Evolutionary conservation across 257 asterid genomes (phyloP).

Genomic region (Solanum arcanum): DNA sequence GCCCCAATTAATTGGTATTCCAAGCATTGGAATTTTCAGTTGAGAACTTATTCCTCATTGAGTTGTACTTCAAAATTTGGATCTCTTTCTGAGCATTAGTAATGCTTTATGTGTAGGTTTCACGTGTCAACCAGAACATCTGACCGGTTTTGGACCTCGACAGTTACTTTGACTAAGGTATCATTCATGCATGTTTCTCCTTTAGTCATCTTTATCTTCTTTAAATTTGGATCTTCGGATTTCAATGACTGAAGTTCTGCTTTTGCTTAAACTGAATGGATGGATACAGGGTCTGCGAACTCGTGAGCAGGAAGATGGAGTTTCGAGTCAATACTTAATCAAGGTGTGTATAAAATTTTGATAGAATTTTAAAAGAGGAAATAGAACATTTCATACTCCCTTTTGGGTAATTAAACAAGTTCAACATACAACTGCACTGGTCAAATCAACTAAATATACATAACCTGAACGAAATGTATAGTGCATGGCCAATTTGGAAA

Average conservation of each 20-base stretch:
- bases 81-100: neutral
- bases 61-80: neutral
- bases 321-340: conserved; percentile 76
- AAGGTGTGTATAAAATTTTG: conserved; percentile 33
- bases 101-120: conserved; percentile 40
- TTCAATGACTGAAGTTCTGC: neutral
- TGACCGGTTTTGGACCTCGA: conserved; percentile 47
- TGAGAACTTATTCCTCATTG: neutral
- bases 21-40: neutral
- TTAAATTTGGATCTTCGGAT: neutral
- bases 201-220: neutral
- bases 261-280: conserved; percentile 1
- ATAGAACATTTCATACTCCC: neutral
- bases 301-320: conserved; percentile 84
- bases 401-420: neutral
- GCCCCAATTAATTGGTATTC: neutral
- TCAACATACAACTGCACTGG: neutral
- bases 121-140: conserved; percentile 84
- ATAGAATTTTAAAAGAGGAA: neutral
- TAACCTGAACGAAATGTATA: neutral
- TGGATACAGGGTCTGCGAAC: conserved; percentile 66
- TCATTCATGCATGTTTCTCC: neutral
- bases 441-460: neutral
- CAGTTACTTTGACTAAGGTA: conserved; percentile 81
- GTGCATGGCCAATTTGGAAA: neutral